These are phyloP conservation scores for Phyllosticta ampelicida DNA, from an alignment of 2,329 filamentous ascomycete species.

Conservation along the genomic window DNA sequence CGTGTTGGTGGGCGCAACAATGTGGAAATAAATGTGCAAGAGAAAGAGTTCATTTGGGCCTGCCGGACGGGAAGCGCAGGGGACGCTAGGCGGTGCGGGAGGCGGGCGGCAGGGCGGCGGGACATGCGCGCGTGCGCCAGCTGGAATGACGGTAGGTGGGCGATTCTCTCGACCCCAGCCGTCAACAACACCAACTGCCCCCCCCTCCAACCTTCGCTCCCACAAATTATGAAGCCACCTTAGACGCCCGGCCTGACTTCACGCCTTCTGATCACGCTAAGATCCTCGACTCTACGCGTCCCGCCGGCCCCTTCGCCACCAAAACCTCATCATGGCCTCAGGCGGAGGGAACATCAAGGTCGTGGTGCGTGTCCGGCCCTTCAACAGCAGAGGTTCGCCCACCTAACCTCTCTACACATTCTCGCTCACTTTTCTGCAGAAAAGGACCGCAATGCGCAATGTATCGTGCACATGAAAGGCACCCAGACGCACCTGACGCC, in stretches of 20 bases:
- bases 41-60: background rate
- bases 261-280: background rate
- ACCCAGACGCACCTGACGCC: conserved; percentile 78
- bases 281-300: background rate
- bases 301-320: conserved; percentile 6
- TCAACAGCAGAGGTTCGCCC: conserved; percentile 77
- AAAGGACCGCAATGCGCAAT: conserved; percentile 84
- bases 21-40: background rate
- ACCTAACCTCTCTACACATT: background rate
- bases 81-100: conserved; percentile 1
- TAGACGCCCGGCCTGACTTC: background rate
- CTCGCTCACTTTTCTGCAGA: conserved; percentile 43
- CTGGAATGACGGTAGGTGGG: background rate
- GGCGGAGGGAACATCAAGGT: conserved; percentile 98
- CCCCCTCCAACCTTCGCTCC: background rate
- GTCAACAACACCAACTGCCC: conserved; percentile 5
- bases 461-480: conserved; percentile 93
- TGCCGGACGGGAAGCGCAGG: conserved; percentile 1
- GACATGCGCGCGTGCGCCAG: background rate
- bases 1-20: background rate
- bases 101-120: background rate
- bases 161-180: background rate
- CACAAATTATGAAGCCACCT: conserved; percentile 10
- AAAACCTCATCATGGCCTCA: conserved; percentile 44
- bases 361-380: conserved; percentile 90